These are phyloP conservation scores for Verticillium longisporum DNA, from an alignment of 2,329 filamentous ascomycete species.

Conservation along the genomic window DNA sequence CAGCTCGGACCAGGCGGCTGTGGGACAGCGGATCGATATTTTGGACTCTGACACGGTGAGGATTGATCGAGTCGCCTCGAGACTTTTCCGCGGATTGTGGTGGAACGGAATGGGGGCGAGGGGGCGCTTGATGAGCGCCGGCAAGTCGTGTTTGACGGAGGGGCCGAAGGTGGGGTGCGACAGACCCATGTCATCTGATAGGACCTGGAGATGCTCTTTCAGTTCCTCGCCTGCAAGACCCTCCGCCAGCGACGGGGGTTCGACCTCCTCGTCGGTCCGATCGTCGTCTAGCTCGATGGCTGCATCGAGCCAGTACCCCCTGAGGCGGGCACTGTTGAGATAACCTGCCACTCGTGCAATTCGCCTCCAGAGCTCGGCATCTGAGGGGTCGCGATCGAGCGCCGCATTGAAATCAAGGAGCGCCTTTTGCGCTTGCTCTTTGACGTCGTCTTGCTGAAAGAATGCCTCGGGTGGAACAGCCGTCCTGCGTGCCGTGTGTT, in stretches of 20 bases:
- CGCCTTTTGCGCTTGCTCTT: constrained; percentile 34
- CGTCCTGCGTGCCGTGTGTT: constrained; percentile 35
- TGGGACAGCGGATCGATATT: constrained; percentile 20
- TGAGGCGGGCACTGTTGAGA: constrained; percentile 49
- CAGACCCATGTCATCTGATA: constrained; percentile 49
- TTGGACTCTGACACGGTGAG: constrained; percentile 10
- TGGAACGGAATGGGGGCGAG: constrained; percentile 58
- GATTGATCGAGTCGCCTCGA: constrained; percentile 17
- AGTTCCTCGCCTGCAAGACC: constrained; percentile 57
- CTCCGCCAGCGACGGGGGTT: constrained; percentile 57
- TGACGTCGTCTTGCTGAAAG: constrained; percentile 28
- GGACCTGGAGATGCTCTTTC: constrained; percentile 44
- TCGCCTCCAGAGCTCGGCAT: constrained; percentile 59
- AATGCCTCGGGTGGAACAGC: constrained; percentile 18
- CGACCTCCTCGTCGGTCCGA: constrained; percentile 53
- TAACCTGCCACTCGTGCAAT: constrained; percentile 52
- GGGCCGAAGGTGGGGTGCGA: constrained; percentile 56
- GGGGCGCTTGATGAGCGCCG: constrained; percentile 41
- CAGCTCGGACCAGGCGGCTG: constrained; percentile 34
- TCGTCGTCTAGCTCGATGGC: constrained; percentile 63
- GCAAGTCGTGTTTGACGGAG: constrained; percentile 45
- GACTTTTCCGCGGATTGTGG: constrained; percentile 39
- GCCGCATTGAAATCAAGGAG: constrained; percentile 52
- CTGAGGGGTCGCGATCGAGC: constrained; percentile 58
- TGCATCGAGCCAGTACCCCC: constrained; percentile 57